Evolutionary conservation across 768 basidiomycete species (phyloP), one percentile per base, ranked within the genome.

Genomic region (Mycena vitilis): DNA sequence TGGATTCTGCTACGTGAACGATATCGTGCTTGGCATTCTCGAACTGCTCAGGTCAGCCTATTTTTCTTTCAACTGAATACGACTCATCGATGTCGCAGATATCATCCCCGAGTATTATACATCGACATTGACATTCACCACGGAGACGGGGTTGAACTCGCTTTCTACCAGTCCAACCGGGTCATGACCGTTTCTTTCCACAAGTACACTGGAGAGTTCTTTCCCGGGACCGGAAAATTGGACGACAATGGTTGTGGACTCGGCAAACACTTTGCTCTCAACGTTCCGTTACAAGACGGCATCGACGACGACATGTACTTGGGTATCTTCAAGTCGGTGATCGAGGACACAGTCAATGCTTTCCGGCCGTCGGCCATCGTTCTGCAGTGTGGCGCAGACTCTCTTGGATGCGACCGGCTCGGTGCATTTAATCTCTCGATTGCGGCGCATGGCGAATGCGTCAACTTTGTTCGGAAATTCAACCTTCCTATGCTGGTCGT

Each of bases 91-190:
- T 56, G 18, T 54, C 18, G 12, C 68, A 98, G 97, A 76, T 91
- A 93, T 75, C 94, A 96, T 73, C 92, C 97, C 9, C 90, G 97
- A 20, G 97, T 99, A 5, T 84, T 99, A 10, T 99, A 99, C 78
- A 95, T 99, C 73, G 97, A 99, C 81, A 99, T 99, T 71, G 97
- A 99, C 76, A 98, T 99, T 63, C 97, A 99, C 78, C 97, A 99
- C 73, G 97, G 97, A 10, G 97, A 99, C 75, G 97, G 97, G 25
- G 98, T 99, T 3, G 95, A 99, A 76, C 92, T 97, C 68, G 98
- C 97, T 0, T 99, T 99, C 79, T 99, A 97, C 80, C 92, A 97
- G 73, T 93, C 95, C 45, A 96, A 99, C 75, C 91, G 97, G n/a
- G 97, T 99, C 70, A 92, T 98, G 88, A 99, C 97, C 0, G 95